Percentiles rank a stretch among this genome's conserved stretches.
phyloP scores from a whole-genome alignment of 169 alveolate species.

The Sarcocystis neurona region DNA sequence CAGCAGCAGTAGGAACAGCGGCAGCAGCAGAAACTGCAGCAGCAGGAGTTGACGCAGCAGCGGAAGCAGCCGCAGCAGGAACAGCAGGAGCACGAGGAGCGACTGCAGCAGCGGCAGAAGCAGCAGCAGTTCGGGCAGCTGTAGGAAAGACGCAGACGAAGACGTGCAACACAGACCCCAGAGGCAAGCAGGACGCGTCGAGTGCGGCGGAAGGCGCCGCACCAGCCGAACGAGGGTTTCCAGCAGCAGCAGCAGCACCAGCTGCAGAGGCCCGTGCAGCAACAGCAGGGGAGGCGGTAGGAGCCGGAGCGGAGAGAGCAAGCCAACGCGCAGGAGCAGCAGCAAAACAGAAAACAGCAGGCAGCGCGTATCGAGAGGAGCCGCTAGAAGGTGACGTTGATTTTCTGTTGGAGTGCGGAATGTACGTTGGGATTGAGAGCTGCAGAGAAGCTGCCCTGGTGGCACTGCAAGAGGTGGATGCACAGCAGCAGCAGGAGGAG shows the following conservation, averaged over 20 bases:
- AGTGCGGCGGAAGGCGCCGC: too few relatives aligned
- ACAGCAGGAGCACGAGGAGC: neutral
- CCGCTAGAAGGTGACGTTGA: too few relatives aligned
- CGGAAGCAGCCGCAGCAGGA: neutral
- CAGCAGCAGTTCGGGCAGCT: too few relatives aligned
- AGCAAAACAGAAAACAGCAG: neutral
- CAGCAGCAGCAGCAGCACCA: neutral
- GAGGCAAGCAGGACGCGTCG: too few relatives aligned
- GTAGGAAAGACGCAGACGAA: too few relatives aligned
- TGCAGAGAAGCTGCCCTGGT: constrained; percentile 28
- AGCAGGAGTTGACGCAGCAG: neutral
- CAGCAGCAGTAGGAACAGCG: neutral
- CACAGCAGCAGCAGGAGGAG: neutral
- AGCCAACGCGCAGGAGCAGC: neutral
- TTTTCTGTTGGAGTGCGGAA: neutral
- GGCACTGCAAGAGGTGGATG: neutral
- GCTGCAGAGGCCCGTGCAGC: neutral
- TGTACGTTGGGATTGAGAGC: constrained; percentile 33
- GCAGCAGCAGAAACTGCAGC: neutral
- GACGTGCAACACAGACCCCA: too few relatives aligned
- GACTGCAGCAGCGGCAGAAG: neutral
- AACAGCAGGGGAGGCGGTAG: neutral
- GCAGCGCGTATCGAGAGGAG: too few relatives aligned
- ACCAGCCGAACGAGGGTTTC: too few relatives aligned
- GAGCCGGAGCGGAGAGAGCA: neutral